Evolutionary conservation across 768 basidiomycete species (phyloP), one percentile per base, ranked within the genome.

Genomic region (Auricularia sp.): DNA sequence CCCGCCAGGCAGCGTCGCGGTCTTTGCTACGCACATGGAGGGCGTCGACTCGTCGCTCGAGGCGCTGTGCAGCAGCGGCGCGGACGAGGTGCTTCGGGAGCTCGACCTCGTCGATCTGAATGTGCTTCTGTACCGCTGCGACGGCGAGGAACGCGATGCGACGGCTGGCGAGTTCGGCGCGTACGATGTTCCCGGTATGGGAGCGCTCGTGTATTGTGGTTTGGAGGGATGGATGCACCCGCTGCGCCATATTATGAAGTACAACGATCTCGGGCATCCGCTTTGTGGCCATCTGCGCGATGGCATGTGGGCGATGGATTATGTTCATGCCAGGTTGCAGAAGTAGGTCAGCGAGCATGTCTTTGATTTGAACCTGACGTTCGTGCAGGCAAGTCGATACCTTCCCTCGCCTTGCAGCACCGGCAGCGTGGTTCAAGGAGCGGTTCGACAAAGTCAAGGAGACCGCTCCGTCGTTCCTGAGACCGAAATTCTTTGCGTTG

Each of bases 221-320:
- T 74, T 98, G 61, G 93, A 98, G 71, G 97, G 97, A 1, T 99
- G 95, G 93, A 98, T 99, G 93, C 84, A 87, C 68, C 87, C 87
- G 0, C 77, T 98, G 63, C 81, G 85, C 44, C 84, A 85, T 68
- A 85, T 98, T 73, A 94, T 94, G 85, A 80, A 81, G 68, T 83
- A 86, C 71, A 98, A 98, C 73, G 94, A 99, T 72, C 81, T 98
- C 3, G 97, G 97, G 0, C 94, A 98, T 73, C 83, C 93, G 1
- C 79, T 99, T 3, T 96, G 93, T 70, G 87, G 78, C 3, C 92
- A 98, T 75, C 74, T 98, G 64, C 83, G 97, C 65, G 81, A 88
- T 35, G 97, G 97, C 6, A 81, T 81, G 16, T 98, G 97, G 97
- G 90, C 96, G 12, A 75, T 98, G 70, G 91, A 98, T 74, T 98